phyloP scores from a whole-genome alignment of 352 stramenopile species.

The Phytophthora tentaculata region DNA sequence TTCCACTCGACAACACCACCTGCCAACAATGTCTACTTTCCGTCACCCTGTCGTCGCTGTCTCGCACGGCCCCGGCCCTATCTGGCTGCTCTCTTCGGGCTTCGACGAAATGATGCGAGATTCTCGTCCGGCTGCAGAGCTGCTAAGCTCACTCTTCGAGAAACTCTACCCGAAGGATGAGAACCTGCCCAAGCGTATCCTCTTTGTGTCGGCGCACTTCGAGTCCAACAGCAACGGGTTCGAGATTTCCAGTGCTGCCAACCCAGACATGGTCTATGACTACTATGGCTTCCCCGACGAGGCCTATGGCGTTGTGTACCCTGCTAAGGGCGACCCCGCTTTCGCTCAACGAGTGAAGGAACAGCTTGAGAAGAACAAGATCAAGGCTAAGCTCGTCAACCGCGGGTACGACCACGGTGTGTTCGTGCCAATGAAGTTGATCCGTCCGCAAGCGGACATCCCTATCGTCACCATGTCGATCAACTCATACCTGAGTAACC shows the following conservation, averaged over 20 bases:
- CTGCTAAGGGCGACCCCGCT: constrained; percentile 63
- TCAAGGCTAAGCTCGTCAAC: constrained; percentile 48
- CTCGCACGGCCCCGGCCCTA: constrained; percentile 57
- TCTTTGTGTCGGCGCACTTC: constrained; percentile 89
- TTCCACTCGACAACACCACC: background rate
- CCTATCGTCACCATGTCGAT: constrained; percentile 87
- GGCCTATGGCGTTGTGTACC: constrained; percentile 87
- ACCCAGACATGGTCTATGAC: constrained; percentile 84
- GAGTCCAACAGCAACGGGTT: constrained; percentile 48
- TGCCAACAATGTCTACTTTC: constrained; percentile 16
- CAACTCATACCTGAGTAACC: constrained; percentile 43
- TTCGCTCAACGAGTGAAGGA: constrained; percentile 72
- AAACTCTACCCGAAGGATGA: constrained; percentile 41
- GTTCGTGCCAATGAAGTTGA: constrained; percentile 90
- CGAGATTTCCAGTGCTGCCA: constrained; percentile 55
- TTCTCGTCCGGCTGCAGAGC: constrained; percentile 5
- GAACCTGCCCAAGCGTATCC: constrained; percentile 64
- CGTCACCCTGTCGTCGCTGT: constrained; percentile 44
- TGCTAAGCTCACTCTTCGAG: constrained; percentile 32
- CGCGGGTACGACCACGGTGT: constrained; percentile 92
- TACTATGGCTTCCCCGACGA: constrained; percentile 90
- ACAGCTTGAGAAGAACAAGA: constrained; percentile 51
- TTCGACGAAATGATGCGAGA: constrained; percentile 33
- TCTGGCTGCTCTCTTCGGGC: constrained; percentile 49
- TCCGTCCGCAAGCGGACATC: constrained; percentile 86